These are phyloP conservation scores for Gentiana straminea DNA, from an alignment of 257 asterid species.

Conservation along the genomic window DNA sequence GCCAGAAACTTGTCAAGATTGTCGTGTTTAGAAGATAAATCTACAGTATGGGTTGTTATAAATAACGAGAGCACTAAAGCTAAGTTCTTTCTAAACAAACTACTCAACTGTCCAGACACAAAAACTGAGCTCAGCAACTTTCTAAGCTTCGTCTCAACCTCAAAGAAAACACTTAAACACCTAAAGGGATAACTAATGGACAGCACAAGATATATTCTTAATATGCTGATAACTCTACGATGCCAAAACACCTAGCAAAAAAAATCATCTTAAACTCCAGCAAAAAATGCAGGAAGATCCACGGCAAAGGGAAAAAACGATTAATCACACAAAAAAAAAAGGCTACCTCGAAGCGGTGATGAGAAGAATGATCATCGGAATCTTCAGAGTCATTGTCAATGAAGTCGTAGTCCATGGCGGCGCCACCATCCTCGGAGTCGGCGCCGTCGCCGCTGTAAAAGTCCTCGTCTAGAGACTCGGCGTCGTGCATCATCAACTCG, in stretches of 20 bases:
- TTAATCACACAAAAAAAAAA: background rate
- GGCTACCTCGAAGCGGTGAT: conserved; percentile 61
- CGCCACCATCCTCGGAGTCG: conserved; percentile 52
- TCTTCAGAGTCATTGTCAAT: conserved; percentile 73
- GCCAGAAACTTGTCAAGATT: too few relatives aligned
- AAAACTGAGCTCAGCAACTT: too few relatives aligned
- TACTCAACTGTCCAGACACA: too few relatives aligned
- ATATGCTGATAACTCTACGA: background rate
- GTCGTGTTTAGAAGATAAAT: too few relatives aligned
- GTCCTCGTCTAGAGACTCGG: conserved; percentile 33
- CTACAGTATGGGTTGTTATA: too few relatives aligned
- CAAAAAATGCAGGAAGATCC: background rate
- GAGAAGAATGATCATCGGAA: conserved; percentile 45
- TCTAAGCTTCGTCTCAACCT: too few relatives aligned
- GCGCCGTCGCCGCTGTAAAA: conserved; percentile 47
- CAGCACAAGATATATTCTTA: background rate
- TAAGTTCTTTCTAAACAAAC: too few relatives aligned
- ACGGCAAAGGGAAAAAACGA: background rate
- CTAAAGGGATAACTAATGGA: too few relatives aligned
- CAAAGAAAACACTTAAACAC: too few relatives aligned
- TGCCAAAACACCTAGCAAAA: background rate
- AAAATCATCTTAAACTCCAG: background rate
- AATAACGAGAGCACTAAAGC: too few relatives aligned
- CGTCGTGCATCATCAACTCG: conserved; percentile 53
- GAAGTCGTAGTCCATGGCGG: conserved; percentile 54